Base-by-base conservation (phyloP, 768 basidiomycete genomes). In the Asterophora lycoperdoides region DNA sequence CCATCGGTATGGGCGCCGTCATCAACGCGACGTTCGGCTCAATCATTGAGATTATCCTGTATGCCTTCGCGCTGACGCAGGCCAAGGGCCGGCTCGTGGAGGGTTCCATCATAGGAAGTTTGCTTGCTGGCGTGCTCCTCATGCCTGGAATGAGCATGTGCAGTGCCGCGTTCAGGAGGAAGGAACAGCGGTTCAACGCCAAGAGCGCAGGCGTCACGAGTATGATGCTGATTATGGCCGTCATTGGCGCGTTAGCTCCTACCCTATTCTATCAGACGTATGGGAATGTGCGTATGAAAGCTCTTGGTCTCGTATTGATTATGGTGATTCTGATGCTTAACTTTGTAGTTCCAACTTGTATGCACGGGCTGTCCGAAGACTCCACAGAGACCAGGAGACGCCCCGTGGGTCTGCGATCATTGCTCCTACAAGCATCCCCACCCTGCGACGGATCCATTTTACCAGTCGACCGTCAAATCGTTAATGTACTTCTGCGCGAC, bases 151-250 rank as follows among this genome's bases (percentile, higher is more conserved):
- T 83, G 60, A 93, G 90, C 67, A 99, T 99, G 96, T 85, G 86
- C 59, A 87, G 87, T 32, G 89, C 88, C 7, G 96, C 96, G 0
- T 55, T 96, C 50, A 76, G 81, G 60, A 75, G 86, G 62, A 99
- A 99, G 70, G 96, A 99, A 67, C 92, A 94, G 64, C 90, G 84
- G 57, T 99, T 99, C 75, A 99, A 99, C 60, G 96, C 96, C n/a
- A 97, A 92, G 73, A 93, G 89, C 60, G 96, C 96, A 5, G 91
- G 96, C 32, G 96, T 99, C 13, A 99, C 96, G 0, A 96, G 93
- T 64, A 96, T 96, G 74, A 95, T 99, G 91, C 68, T 99, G 64
- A 98, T 99, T 69, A 98, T 98, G 95, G 96, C 96, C 10, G 91
- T 99, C 64, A 95, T 99, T 53, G 96, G 96, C 10, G 91, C 90